Percentiles rank a stretch among this genome's conserved stretches.
Conservation (phyloP, 2,329 filamentous ascomycete genomes). For the Microdochium bolleyi region DNA sequence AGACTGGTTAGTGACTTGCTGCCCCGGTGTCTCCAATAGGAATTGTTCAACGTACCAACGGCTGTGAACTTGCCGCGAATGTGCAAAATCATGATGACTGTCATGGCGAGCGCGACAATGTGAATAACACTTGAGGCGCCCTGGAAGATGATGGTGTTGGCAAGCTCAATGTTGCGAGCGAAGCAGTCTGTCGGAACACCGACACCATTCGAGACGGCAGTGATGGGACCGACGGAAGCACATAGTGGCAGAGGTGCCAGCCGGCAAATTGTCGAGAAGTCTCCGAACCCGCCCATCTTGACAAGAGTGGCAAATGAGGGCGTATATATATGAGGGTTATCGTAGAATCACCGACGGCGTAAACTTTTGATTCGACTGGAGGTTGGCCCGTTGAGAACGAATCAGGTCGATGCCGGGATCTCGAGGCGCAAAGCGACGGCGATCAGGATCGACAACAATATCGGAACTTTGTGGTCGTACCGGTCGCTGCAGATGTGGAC, state of each 20-base stretch:
- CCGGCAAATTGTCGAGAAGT: slow-evolving; percentile 80
- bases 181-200: slow-evolving; percentile 89
- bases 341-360: background rate
- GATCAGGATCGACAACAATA: too few species aligned
- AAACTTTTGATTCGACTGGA: background rate
- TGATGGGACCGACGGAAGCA: slow-evolving; percentile 70
- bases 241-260: slow-evolving; percentile 83
- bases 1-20: slow-evolving; percentile 1
- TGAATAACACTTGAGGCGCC: slow-evolving; percentile 87
- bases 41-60: slow-evolving; percentile 59
- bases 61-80: slow-evolving; percentile 97
- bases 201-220: slow-evolving; percentile 55
- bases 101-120: slow-evolving; percentile 85
- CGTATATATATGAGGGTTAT: background rate
- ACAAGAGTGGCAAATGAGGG: background rate
- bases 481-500: background rate
- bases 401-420: too few species aligned
- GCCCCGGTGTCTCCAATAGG: background rate
- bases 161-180: slow-evolving; percentile 88
- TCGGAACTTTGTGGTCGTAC: too few species aligned
- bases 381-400: background rate
- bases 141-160: slow-evolving; percentile 98
- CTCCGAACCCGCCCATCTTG: slow-evolving; percentile 75
- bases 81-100: slow-evolving; percentile 94
- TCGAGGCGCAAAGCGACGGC: too few species aligned